Evolutionary conservation across 495 filamentous ascomycete genomes (phyloP), one percentile per base, ranked within the genome.

Genomic region (Penicillium pancosmium): DNA sequence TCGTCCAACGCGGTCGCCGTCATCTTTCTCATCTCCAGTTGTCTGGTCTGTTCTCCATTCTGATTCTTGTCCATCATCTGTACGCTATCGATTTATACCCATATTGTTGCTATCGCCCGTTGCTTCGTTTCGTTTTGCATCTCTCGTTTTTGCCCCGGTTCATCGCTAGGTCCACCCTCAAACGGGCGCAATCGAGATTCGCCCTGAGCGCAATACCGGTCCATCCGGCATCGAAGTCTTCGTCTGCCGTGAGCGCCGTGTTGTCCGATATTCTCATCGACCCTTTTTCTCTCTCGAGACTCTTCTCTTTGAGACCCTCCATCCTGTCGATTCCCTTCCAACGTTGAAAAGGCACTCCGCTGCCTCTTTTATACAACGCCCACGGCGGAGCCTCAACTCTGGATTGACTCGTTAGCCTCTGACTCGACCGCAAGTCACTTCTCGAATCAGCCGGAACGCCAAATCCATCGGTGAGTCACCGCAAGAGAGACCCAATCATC

Each of bases 1-100:
- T 68, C 71, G 63, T 34, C 68, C 71, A 62, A 60, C 66, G 67
- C 65, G 60, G 56, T 50, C 52, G 55, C 52, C 48, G 65, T 66
- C 57, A 60, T 63, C 27, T 48, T 47, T 64, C 62, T 54, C 41
- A 44, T 44, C 41, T 44, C 16, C 41, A 44, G 41, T 44, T 44
- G 41, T 44, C 41, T 44, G 41, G 15, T 44, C 41, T 44, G 15
- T 16, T 44, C 16, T 44, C 16, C n/a, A 9, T 18, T 44, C 41
- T 19, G 15, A 9, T n/a, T 44, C 41, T 44, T 18, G 13, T 41
- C 56, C 46, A 18, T 21, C 21, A 16, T 46, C 31, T n/a, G 12
- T 49, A 11, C 12, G 15, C 43, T 38, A 18, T 44, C n/a, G 41
- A 25, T 48, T 48, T 48, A 48, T 25, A 48, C 46, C 21, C 46